phyloP scores from a whole-genome alignment of 2,329 filamentous ascomycete genomes.

The Nannizzia gypsea region DNA sequence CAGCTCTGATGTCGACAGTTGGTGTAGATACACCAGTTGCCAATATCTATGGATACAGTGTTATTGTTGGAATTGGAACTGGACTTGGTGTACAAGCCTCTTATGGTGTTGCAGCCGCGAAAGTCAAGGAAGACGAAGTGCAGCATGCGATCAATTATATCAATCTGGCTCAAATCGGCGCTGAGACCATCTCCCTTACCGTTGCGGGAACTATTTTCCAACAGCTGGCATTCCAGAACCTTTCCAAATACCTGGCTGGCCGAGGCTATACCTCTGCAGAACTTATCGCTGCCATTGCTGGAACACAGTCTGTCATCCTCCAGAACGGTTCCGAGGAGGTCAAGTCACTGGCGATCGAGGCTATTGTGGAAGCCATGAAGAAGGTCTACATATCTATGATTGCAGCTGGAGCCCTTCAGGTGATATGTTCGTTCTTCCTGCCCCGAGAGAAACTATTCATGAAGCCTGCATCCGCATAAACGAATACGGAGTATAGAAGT shows the following conservation, averaged over 20 bases:
- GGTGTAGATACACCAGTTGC: slow-evolving; percentile 11
- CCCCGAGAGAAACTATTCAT: slow-evolving; percentile 5
- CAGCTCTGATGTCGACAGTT: slow-evolving; percentile 16
- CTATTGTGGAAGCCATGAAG: slow-evolving; percentile 17
- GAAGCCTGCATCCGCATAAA: neutral
- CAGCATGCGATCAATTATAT: slow-evolving; percentile 31
- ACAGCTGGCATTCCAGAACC: slow-evolving; percentile 22
- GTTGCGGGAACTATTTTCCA: slow-evolving; percentile 16
- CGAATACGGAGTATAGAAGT: too few relatives aligned
- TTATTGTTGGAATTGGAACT: slow-evolving; percentile 33
- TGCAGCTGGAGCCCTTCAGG: slow-evolving; percentile 16
- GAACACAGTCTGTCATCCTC: slow-evolving; percentile 25
- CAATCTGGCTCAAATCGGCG: slow-evolving; percentile 22
- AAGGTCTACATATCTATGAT: slow-evolving; percentile 23
- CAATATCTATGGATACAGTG: slow-evolving; percentile 21
- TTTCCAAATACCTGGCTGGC: slow-evolving; percentile 20
- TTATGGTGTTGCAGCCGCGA: slow-evolving; percentile 30
- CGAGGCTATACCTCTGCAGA: slow-evolving; percentile 18
- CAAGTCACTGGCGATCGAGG: slow-evolving; percentile 20
- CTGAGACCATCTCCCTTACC: slow-evolving; percentile 1
- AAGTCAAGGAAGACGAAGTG: slow-evolving; percentile 23
- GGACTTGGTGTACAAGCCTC: slow-evolving; percentile 24
- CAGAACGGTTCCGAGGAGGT: slow-evolving; percentile 17
- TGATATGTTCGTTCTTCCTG: slow-evolving; percentile 10
- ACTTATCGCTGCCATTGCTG: slow-evolving; percentile 24